Evolutionary conservation across 2,329 filamentous ascomycete species (phyloP).

Genomic region (Stachybotrys elegans): DNA sequence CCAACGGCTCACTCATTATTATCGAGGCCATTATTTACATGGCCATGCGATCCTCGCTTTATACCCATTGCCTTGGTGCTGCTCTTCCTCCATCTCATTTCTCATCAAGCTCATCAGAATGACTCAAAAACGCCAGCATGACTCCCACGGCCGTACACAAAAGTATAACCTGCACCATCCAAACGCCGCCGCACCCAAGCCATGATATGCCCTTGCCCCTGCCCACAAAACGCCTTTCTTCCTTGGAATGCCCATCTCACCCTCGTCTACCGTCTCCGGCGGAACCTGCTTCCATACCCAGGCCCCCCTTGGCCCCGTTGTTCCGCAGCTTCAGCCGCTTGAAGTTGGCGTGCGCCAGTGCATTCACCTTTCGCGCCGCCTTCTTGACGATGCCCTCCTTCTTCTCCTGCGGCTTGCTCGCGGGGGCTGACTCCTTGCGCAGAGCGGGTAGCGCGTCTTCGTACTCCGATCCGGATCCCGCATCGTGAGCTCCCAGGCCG

Average conservation of each 20-base stretch:
- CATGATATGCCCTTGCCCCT: no score
- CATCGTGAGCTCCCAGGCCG: conserved; percentile 6
- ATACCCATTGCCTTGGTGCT: no score
- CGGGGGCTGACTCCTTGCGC: conserved; percentile 9
- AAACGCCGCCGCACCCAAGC: no score
- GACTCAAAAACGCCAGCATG: no score
- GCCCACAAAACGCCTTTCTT: no score
- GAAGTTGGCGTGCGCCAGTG: conserved; percentile 62
- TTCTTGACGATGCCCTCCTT: conserved; percentile 44
- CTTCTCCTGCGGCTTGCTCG: conserved; percentile 15
- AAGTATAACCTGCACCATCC: no score
- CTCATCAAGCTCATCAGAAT: no score
- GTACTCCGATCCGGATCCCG: conserved; percentile 15
- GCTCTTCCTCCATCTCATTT: no score
- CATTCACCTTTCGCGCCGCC: conserved; percentile 55
- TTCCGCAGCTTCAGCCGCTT: conserved; percentile 60
- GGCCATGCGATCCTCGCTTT: no score
- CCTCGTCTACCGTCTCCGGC: conserved; percentile 35
- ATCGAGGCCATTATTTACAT: no score
- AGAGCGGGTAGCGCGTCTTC: conserved; percentile 7
- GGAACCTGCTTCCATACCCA: conserved; percentile 52
- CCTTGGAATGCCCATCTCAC: not conserved
- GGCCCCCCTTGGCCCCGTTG: conserved; percentile 57
- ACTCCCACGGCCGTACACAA: no score
- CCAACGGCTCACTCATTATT: no score